phyloP scores from a whole-genome alignment of 2,329 filamentous ascomycete species.

The Paecilomyces sp. region DNA sequence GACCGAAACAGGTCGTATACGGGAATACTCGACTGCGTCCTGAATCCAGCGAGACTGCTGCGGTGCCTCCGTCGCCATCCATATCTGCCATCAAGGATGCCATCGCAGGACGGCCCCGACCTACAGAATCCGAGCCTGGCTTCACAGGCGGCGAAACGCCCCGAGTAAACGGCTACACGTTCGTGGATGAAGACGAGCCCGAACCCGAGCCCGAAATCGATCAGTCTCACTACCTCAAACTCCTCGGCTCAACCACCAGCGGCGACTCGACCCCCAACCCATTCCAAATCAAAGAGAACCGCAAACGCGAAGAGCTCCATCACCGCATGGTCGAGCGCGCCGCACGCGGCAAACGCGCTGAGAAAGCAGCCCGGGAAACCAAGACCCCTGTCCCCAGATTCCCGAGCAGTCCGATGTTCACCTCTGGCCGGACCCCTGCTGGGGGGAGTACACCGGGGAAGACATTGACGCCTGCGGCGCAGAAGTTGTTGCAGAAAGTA shows the following conservation, averaged over 20 bases:
- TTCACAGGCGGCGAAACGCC: slow-evolving; percentile 70
- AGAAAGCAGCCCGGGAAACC: slow-evolving; percentile 53
- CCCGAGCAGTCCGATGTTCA: slow-evolving; percentile 31
- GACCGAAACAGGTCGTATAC: slow-evolving; percentile 71
- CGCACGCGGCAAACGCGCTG: slow-evolving; percentile 61
- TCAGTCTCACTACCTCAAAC: slow-evolving; percentile 22
- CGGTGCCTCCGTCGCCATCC: slow-evolving; percentile 67
- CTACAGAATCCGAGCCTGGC: slow-evolving; percentile 54
- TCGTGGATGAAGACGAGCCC: slow-evolving; percentile 69
- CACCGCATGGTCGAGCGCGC: slow-evolving; percentile 80
- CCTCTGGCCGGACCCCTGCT: slow-evolving; percentile 22
- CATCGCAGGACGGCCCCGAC: slow-evolving; percentile 64
- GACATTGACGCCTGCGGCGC: slow-evolving; percentile 38
- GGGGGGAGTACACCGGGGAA: slow-evolving; percentile 17
- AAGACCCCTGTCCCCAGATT: slow-evolving; percentile 40
- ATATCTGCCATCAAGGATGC: slow-evolving; percentile 78
- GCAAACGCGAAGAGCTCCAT: slow-evolving; percentile 72
- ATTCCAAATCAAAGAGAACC: slow-evolving; percentile 69
- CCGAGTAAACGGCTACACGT: slow-evolving; percentile 85
- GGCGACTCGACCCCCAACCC: slow-evolving; percentile 57
- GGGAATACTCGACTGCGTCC: slow-evolving; percentile 72
- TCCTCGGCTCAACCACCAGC: slow-evolving; percentile 27
- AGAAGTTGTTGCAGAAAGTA: slow-evolving; percentile 33
- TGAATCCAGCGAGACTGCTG: slow-evolving; percentile 27
- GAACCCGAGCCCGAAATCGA: slow-evolving; percentile 45